phyloP scores from a whole-genome alignment of 2,329 filamentous ascomycete species.

The Sporothrix variecibatus region DNA sequence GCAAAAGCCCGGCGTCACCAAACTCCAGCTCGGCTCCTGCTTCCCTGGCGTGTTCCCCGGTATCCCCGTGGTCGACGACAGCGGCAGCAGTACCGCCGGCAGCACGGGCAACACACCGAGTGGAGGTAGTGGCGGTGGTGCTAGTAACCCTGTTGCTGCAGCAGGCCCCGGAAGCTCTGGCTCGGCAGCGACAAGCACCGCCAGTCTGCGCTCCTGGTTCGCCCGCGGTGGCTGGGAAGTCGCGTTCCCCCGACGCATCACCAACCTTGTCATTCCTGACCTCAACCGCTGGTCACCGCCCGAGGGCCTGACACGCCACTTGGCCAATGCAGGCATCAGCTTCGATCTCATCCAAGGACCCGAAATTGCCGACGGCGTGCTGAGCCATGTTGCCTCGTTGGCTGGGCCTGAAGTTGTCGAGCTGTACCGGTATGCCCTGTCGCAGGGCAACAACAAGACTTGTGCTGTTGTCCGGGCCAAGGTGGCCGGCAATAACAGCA shows the following conservation, averaged over 20 bases:
- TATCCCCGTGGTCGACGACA: constrained; percentile 64
- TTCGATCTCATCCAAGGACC: constrained; percentile 83
- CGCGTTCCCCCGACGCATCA: constrained; percentile 56
- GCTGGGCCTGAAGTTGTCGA: constrained; percentile 77
- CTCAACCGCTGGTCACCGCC: constrained; percentile 73
- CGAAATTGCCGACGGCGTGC: constrained; percentile 72
- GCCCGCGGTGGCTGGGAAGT: constrained; percentile 83
- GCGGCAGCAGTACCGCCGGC: constrained; percentile 20
- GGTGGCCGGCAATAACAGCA: constrained; percentile 21
- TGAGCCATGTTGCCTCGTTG: constrained; percentile 72
- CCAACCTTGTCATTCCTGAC: constrained; percentile 72
- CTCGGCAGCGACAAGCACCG: constrained; percentile 27
- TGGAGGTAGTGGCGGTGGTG: not conserved
- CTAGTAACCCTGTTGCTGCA: not conserved
- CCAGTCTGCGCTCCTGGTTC: constrained; percentile 71
- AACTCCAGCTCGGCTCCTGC: constrained; percentile 77
- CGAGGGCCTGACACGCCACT: constrained; percentile 71
- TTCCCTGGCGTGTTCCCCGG: constrained; percentile 86
- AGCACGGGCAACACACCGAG: constrained; percentile 25
- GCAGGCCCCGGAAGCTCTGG: not conserved
- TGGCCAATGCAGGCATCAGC: constrained; percentile 71
- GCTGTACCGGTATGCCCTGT: constrained; percentile 75
- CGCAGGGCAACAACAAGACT: constrained; percentile 59
- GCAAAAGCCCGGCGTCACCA: constrained; percentile 71
- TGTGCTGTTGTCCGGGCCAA: constrained; percentile 86